Conservation (phyloP, 2,329 filamentous ascomycete genomes). For the Botrytis medusae region DNA sequence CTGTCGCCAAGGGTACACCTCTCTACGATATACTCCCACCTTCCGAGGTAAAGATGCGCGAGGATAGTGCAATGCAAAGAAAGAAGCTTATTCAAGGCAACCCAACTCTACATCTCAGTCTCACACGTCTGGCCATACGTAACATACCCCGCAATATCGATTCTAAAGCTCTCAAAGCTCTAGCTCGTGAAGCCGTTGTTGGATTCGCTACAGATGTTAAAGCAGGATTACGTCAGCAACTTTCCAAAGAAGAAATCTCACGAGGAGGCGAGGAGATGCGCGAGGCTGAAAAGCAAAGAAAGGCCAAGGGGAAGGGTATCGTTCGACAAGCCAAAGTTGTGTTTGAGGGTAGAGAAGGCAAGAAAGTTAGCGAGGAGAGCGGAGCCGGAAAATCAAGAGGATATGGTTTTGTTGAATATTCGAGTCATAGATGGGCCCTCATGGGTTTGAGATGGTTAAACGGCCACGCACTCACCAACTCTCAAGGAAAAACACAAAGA, state of each 20-base stretch:
- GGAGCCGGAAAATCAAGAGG: constrained; percentile 84
- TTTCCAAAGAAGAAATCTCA: constrained; percentile 86
- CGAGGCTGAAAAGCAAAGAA: constrained; percentile 76
- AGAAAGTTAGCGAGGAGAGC: constrained; percentile 74
- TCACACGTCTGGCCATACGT: constrained; percentile 86
- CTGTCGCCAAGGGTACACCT: constrained; percentile 72
- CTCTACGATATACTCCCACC: constrained; percentile 75
- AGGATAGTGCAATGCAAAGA: constrained; percentile 81
- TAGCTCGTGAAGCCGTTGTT: constrained; percentile 89
- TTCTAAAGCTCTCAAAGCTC: constrained; percentile 84
- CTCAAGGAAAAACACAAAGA: constrained; percentile 77
- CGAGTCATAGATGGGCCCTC: constrained; percentile 86
- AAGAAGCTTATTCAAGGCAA: constrained; percentile 90
- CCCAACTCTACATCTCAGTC: constrained; percentile 80
- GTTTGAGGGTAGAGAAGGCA: constrained; percentile 82
- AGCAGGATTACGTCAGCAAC: constrained; percentile 67
- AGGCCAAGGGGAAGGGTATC: constrained; percentile 78
- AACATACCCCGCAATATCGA: constrained; percentile 83
- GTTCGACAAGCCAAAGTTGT: constrained; percentile 94
- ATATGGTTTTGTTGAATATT: constrained; percentile 97
- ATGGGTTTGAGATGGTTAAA: constrained; percentile 96
- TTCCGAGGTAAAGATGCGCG: constrained; percentile 82
- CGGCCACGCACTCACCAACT: constrained; percentile 62
- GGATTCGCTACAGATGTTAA: constrained; percentile 92
- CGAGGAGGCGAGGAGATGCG: constrained; percentile 79